Conservation (phyloP, 2,329 filamentous ascomycete species). For the Apiospora malaysiana region DNA sequence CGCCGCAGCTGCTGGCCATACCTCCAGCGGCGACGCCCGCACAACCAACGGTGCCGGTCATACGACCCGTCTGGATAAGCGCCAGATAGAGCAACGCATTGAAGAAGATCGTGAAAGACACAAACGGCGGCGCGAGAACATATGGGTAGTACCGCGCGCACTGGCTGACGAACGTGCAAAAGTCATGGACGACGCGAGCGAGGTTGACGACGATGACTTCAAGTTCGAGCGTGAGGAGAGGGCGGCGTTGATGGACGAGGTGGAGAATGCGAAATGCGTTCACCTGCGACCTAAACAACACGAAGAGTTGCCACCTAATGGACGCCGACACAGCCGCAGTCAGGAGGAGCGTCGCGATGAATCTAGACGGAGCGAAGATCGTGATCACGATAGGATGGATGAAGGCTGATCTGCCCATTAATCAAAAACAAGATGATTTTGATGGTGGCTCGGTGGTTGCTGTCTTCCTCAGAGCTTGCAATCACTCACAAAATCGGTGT, state of each 20-base stretch:
- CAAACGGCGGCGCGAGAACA: conserved; percentile 87
- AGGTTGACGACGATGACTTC: conserved; percentile 86
- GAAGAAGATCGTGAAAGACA: conserved; percentile 96
- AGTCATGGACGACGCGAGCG: conserved; percentile 87
- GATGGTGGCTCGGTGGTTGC: not conserved
- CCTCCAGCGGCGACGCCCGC: conserved; percentile 39
- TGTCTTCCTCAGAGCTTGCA: not conserved
- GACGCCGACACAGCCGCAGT: not conserved
- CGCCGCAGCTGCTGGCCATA: conserved; percentile 37
- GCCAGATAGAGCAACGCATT: conserved; percentile 92
- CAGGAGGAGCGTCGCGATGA: not conserved
- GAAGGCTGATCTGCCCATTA: not conserved
- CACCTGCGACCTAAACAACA: not conserved
- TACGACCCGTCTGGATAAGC: conserved; percentile 67
- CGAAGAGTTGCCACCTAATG: conserved; percentile 20
- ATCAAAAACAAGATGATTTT: too few relatives aligned
- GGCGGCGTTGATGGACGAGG: conserved; percentile 44
- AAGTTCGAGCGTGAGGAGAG: conserved; percentile 76
- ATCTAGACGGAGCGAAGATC: not conserved
- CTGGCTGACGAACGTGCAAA: conserved; percentile 76
- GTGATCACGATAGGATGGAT: not conserved
- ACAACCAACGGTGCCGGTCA: conserved; percentile 35
- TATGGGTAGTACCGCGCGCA: conserved; percentile 82
- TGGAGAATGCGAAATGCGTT: conserved; percentile 10
- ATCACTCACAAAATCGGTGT: not conserved